Percentiles rank a stretch among this genome's conserved stretches.
Conservation (phyloP, 352 stramenopile genomes). For the Phytopythium helicoides region DNA sequence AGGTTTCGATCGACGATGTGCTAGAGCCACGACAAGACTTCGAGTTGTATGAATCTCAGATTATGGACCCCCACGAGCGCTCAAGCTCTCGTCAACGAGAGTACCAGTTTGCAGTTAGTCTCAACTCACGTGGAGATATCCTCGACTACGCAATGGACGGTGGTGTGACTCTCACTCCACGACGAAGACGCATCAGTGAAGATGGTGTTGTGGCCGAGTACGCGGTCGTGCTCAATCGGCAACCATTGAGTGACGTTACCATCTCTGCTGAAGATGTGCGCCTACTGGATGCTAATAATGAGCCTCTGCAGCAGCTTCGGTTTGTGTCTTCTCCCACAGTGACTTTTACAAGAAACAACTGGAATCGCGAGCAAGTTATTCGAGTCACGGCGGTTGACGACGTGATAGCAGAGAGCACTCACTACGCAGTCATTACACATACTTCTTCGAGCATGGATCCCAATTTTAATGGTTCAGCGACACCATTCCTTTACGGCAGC, state of each 20-base stretch:
- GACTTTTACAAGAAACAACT: slow-evolving; percentile 51
- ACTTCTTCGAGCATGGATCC: slow-evolving; percentile 38
- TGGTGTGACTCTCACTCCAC: slow-evolving; percentile 49
- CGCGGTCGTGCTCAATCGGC: slow-evolving; percentile 63
- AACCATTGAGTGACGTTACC: slow-evolving; percentile 46
- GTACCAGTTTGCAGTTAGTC: slow-evolving; percentile 58
- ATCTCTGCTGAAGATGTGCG: slow-evolving; percentile 42
- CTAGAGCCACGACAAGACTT: slow-evolving; percentile 40
- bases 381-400: slow-evolving; percentile 57
- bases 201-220: slow-evolving; percentile 52
- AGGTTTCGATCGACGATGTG: slow-evolving; percentile 37
- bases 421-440: slow-evolving; percentile 63
- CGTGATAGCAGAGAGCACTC: slow-evolving; percentile 45
- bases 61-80: slow-evolving; percentile 43
- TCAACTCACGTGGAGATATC: slow-evolving; percentile 54
- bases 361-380: slow-evolving; percentile 71
- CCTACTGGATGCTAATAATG: slow-evolving; percentile 18
- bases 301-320: slow-evolving; percentile 39
- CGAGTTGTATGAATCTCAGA: slow-evolving; percentile 40
- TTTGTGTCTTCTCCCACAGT: slow-evolving; percentile 29
- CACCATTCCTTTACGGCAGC: slow-evolving; percentile 59
- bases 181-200: slow-evolving; percentile 48
- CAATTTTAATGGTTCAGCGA: slow-evolving; percentile 46
- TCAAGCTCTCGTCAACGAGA: slow-evolving; percentile 11
- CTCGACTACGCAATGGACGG: slow-evolving; percentile 73